Evolutionary conservation across 2,329 filamentous ascomycete species (phyloP), one percentile per base, ranked within the genome.

Genomic region (Monosporascus sp.): DNA sequence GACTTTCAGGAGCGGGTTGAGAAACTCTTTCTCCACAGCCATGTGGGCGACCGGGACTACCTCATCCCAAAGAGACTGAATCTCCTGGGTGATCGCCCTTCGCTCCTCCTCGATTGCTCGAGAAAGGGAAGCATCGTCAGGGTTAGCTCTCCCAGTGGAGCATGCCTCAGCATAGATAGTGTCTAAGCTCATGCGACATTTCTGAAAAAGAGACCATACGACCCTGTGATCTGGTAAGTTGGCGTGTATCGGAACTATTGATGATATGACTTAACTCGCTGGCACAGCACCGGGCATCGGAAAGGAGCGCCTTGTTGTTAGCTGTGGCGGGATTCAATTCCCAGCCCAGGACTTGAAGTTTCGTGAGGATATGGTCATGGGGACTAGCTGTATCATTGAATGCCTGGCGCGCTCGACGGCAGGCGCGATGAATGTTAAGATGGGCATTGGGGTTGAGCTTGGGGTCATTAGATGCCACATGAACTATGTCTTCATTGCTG

Each of bases 21-120:
- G 58, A 38, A 62, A 66, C 25, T 68, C 61, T 22, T 63, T 63
- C 38, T 67, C 65, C 7, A 66, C 66, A 4, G 63, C 65, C 67
- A 69, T 69, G 51, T 69, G 65, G 1, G 67, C 65, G 7, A 69
- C 66, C 7, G 67, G 67, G 22, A 67, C 62, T 37, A 68, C 64
- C 54, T 69, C 67, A 38, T 69, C 67, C 67, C 65, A 68, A 1
- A 69, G 57, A 25, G 64, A 67, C 24, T 65, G 61, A 39, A 68
- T 67, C 35, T 69, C 67, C 11, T 60, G 59, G 17, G 60, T 37
- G 11, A 68, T 57, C 2, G 60, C 63, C 7, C 50, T 39, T 22
- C 60, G 55, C 49, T 66, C 64, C 6, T 62, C 56, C 14, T 59
- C 51, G 2, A 60, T 48, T 4, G 55, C 57, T 36, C 45, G 52